Conservation (phyloP, 495 filamentous ascomycete species). For the Cenococcum geophilum region DNA sequence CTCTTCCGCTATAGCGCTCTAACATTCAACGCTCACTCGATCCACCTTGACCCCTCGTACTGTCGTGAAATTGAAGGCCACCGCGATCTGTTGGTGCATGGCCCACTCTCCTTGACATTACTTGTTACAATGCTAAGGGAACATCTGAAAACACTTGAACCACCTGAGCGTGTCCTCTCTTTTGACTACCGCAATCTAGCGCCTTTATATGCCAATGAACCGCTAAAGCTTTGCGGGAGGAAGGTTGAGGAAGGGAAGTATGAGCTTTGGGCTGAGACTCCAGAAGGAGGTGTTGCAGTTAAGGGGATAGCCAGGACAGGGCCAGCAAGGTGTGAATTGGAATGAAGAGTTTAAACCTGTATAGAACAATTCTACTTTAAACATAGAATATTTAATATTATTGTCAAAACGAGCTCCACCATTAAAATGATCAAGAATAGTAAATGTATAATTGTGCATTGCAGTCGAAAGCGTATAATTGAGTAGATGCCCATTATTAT, state of each 20-base stretch:
- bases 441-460: no score
- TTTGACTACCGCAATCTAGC: slow-evolving; percentile 80
- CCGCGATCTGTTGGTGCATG: slow-evolving; percentile 71
- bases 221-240: slow-evolving; percentile 37
- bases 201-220: slow-evolving; percentile 68
- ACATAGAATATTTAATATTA: no score
- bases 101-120: slow-evolving; percentile 71
- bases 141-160: slow-evolving; percentile 39
- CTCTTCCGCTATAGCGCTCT: slow-evolving; percentile 82
- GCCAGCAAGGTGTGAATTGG: neutral
- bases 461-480: no score
- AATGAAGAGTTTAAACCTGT: neutral
- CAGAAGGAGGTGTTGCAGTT: slow-evolving; percentile 35
- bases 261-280: slow-evolving; percentile 36
- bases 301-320: slow-evolving; percentile 33
- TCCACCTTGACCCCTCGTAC: slow-evolving; percentile 74
- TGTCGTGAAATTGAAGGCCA: slow-evolving; percentile 66
- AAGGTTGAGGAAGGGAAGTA: slow-evolving; percentile 24
- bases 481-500: no score
- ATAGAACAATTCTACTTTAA: no score
- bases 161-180: slow-evolving; percentile 36
- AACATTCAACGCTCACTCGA: slow-evolving; percentile 78
- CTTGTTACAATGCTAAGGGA: slow-evolving; percentile 59
- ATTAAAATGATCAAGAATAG: no score
- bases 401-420: no score